These are phyloP conservation scores for Penicillium sp. DNA, from an alignment of 2,329 filamentous ascomycete species.

Conservation along the genomic window DNA sequence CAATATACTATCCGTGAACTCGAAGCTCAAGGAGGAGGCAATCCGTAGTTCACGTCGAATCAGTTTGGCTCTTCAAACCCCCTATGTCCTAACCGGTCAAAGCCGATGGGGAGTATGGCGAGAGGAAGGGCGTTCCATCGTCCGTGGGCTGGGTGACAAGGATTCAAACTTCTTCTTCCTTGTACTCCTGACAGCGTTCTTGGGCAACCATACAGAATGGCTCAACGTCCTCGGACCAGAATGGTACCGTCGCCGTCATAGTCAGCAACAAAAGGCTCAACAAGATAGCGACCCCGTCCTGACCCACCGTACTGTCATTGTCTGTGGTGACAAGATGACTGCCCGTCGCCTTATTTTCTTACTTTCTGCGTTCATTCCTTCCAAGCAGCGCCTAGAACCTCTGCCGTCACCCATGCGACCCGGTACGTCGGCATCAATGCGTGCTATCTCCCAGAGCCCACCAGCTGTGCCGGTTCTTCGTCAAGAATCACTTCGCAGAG, in stretches of 20 bases:
- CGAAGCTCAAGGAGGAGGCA: constrained; percentile 53
- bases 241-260: constrained; percentile 57
- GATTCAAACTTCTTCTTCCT: constrained; percentile 64
- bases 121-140: constrained; percentile 62
- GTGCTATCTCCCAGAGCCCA: constrained; percentile 58
- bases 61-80: constrained; percentile 58
- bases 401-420: constrained; percentile 45
- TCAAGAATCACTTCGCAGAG: constrained; percentile 57
- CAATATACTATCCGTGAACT: constrained; percentile 51
- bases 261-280: constrained; percentile 54
- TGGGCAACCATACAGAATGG: constrained; percentile 65
- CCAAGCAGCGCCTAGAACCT: constrained; percentile 47
- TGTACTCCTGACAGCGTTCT: constrained; percentile 61
- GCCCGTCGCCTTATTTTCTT: constrained; percentile 62
- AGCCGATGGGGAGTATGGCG: constrained; percentile 64
- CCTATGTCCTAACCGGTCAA: constrained; percentile 61
- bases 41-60: constrained; percentile 55
- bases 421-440: constrained; percentile 50
- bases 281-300: constrained; percentile 54
- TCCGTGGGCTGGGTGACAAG: constrained; percentile 57
- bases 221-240: constrained; percentile 58
- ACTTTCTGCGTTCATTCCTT: constrained; percentile 60
- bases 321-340: constrained; percentile 63
- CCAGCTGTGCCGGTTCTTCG: constrained; percentile 54
- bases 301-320: constrained; percentile 59